Evolutionary conservation across 2,329 filamentous ascomycete species (phyloP).

Genomic region (Penicillium oxalicum): DNA sequence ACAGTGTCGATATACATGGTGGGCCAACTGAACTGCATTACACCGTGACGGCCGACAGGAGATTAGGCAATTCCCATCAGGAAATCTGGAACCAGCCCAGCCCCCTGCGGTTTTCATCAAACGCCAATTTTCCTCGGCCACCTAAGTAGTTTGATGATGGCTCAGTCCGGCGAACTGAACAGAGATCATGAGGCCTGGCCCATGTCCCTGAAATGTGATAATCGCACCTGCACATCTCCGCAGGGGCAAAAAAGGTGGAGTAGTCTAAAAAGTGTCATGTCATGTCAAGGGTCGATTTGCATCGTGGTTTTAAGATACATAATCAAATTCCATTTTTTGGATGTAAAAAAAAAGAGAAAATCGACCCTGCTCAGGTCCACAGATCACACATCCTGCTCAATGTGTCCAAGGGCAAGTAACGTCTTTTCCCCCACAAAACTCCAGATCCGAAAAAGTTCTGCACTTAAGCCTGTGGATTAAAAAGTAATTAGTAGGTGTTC

Average conservation of each 20-base stretch:
- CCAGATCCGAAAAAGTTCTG: slow-evolving; percentile 29
- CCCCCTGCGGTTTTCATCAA: no score
- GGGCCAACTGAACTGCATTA: no score
- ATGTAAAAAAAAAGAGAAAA: slow-evolving; percentile 28
- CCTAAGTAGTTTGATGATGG: no score
- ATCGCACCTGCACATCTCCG: no score
- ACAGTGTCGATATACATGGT: no score
- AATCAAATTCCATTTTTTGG: slow-evolving; percentile 32
- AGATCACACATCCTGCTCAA: slow-evolving; percentile 23
- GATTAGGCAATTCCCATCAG: no score
- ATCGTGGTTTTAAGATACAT: slow-evolving; percentile 38
- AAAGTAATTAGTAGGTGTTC: neutral
- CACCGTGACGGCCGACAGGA: no score
- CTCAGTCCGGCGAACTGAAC: no score
- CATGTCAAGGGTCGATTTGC: slow-evolving; percentile 36
- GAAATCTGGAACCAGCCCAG: no score
- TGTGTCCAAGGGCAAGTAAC: slow-evolving; percentile 26
- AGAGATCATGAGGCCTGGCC: no score
- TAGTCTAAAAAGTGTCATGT: slow-evolving; percentile 25
- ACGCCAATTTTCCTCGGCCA: no score
- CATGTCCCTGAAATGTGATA: no score
- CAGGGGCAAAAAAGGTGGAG: neutral
- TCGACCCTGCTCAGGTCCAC: slow-evolving; percentile 30
- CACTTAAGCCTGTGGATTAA: slow-evolving; percentile 27
- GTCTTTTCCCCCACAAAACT: slow-evolving; percentile 29